Conservation (phyloP, 2,329 filamentous ascomycete genomes). For the Aureobasidium zeae region DNA sequence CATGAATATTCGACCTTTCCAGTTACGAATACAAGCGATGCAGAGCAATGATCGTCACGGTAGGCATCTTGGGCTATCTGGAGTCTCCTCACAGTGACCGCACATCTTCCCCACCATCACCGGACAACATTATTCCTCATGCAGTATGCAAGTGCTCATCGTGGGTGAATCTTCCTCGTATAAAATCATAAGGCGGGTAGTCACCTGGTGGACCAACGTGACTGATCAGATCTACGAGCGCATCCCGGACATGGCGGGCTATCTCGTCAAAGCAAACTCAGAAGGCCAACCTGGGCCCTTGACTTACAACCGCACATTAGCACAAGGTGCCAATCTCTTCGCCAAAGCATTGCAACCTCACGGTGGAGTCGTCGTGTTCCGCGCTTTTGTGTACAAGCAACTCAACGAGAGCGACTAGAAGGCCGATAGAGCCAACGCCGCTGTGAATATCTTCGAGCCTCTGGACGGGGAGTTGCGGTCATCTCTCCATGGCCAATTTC, state of each 20-base stretch:
- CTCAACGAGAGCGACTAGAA: constrained; percentile 53
- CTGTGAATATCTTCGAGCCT: constrained; percentile 55
- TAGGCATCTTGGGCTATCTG: no score
- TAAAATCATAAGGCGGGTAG: no score
- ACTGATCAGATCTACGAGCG: constrained; percentile 50
- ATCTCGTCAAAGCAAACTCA: constrained; percentile 62
- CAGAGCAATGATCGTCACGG: no score
- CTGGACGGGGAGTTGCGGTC: constrained; percentile 59
- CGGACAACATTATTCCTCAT: background rate
- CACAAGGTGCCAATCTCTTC: constrained; percentile 61
- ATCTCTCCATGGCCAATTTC: constrained; percentile 61
- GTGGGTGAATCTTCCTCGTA: no score
- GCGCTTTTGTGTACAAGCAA: constrained; percentile 61
- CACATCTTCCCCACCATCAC: no score
- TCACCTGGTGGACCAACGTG: constrained; percentile 53
- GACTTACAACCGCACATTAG: constrained; percentile 60
- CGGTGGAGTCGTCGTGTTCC: constrained; percentile 58
- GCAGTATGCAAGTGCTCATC: no score
- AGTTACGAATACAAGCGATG: no score
- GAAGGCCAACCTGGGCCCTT: constrained; percentile 62
- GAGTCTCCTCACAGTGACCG: no score
- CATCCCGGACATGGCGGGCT: constrained; percentile 60
- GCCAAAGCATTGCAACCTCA: constrained; percentile 49
- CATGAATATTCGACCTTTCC: no score
- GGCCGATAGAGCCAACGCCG: constrained; percentile 59